phyloP scores from a whole-genome alignment of 2,329 filamentous ascomycete genomes.

The Arthrobotrys conoides region DNA sequence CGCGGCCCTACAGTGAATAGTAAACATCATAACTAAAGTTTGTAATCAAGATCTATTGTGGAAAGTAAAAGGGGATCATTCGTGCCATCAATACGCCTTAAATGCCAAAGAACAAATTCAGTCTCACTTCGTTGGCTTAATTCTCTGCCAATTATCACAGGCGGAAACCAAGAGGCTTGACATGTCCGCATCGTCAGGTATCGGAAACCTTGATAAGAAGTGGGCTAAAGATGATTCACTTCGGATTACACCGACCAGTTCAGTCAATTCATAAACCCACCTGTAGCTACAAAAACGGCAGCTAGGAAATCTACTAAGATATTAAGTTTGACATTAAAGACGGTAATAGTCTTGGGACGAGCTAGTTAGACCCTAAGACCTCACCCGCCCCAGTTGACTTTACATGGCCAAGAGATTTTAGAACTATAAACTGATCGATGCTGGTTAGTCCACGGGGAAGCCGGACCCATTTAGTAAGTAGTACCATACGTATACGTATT shows the following conservation, averaged over 20 bases:
- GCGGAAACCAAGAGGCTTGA: not conserved
- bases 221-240: not conserved
- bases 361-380: not conserved
- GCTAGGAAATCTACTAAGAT: not conserved
- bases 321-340: not conserved
- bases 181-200: not conserved
- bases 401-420: not conserved
- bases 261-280: not conserved
- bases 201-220: not conserved
- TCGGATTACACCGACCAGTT: not conserved
- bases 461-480: not conserved
- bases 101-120: too few relatives aligned
- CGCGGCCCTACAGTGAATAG: too few relatives aligned
- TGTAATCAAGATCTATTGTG: too few relatives aligned
- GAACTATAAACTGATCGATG: not conserved
- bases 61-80: too few relatives aligned
- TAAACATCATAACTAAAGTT: too few relatives aligned
- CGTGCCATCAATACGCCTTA: too few relatives aligned
- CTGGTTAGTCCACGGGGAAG: not conserved
- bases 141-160: not conserved
- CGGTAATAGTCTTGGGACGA: too few relatives aligned
- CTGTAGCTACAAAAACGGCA: not conserved
- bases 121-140: too few relatives aligned
- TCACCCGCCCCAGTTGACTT: not conserved
- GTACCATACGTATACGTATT: not conserved